Evolutionary conservation across 2,329 filamentous ascomycete species (phyloP), one percentile per base, ranked within the genome.

Genomic region (Coleophoma crateriformis): DNA sequence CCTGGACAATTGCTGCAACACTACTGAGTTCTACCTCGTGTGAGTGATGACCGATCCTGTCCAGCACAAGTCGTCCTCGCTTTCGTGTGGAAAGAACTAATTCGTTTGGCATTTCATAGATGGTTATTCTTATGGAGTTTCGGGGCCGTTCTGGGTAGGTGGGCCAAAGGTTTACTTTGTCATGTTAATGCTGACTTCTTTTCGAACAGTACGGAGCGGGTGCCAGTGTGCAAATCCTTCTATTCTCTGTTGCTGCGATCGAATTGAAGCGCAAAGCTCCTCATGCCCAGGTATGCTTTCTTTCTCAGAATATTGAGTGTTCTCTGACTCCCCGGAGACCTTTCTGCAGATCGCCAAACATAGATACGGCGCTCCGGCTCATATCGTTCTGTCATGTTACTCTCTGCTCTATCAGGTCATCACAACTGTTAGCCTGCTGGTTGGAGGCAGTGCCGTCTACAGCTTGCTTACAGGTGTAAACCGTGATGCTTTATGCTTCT

Each of bases 351-450:
- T 87, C 43, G 86, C 92, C 59, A 79, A 80, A 49, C 87, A 87
- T 17, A 79, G 88, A 49, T 94, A 94, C 67, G 88, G 89, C 27
- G 70, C 74, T 7, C 61, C 70, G 15, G 82, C 87, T 0, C 89
- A 95, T 61, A 70, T 82, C 7, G 85, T 90, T 2, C 94, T 88
- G 64, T 86, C 90, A 56, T 74, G 84, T 2, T 94, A 94, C 56
- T 88, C 85, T 32, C 70, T 91, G 13, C 82, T 87, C 65, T 94
- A 88, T 40, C 89, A 91, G 61, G 85, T 92, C 35, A 76, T 95
- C 7, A 89, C 95, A 32, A 90, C 88, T 2, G 82, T 88, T 45
- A 92, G 92, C 88, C 71, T 95, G 41, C 78, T 95, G 50, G 88
- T 88, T 12, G 90, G 90, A 50, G 89, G 88, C 35, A 81, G 82